phyloP scores from a whole-genome alignment of 495 filamentous ascomycete genomes.

The Aspergillus avenaceus region DNA sequence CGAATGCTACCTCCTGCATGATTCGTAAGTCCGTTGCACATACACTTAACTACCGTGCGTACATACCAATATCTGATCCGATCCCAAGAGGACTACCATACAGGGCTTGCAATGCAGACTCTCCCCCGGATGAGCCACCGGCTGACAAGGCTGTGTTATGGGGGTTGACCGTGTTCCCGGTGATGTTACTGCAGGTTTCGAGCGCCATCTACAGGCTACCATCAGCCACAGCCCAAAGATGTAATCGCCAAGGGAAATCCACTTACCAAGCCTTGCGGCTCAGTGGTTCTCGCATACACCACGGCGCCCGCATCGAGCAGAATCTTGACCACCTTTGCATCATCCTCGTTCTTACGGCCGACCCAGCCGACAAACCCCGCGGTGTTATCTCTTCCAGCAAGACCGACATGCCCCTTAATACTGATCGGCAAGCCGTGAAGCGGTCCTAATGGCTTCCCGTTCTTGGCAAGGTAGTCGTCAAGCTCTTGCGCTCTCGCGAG shows the following conservation, averaged over 20 bases:
- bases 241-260: too few relatives aligned
- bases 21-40: background rate
- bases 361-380: constrained; percentile 10
- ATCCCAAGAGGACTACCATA: constrained; percentile 21
- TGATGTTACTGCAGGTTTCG: constrained; percentile 52
- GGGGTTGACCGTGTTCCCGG: constrained; percentile 51
- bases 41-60: background rate
- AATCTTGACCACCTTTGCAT: constrained; percentile 2
- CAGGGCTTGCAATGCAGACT: constrained; percentile 22
- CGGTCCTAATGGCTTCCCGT: constrained; percentile 47
- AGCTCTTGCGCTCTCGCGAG: constrained; percentile 29
- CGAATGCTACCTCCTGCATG: constrained; percentile 23
- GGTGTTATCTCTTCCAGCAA: constrained; percentile 9
- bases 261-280: constrained; percentile 3
- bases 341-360: constrained; percentile 2
- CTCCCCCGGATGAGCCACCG: constrained; percentile 22
- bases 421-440: constrained; percentile 58
- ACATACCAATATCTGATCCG: constrained; percentile 22
- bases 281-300: constrained; percentile 9
- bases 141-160: constrained; percentile 37
- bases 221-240: too few relatives aligned
- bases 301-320: constrained; percentile 4
- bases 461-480: constrained; percentile 28
- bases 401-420: constrained; percentile 13
- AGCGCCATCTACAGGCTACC: constrained; percentile 30